These are phyloP conservation scores for Aspergillus aculeatinus DNA, from an alignment of 2,329 filamentous ascomycete genomes.

Conservation along the genomic window DNA sequence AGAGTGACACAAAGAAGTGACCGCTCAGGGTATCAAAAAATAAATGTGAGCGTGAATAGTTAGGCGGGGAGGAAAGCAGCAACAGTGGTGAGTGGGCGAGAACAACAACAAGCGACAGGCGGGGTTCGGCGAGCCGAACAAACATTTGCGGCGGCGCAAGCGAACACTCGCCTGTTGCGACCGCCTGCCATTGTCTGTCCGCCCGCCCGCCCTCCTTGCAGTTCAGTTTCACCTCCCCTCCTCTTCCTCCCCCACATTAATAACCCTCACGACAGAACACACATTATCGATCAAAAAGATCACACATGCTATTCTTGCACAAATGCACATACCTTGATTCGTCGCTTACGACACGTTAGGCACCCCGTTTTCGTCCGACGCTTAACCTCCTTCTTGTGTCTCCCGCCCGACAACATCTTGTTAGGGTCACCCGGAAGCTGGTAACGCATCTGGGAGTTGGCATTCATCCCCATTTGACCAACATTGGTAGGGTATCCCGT, in stretches of 20 bases:
- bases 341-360: constrained; percentile 62
- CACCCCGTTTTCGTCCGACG: constrained; percentile 73
- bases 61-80: constrained; percentile 6
- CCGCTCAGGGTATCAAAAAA: constrained; percentile 11
- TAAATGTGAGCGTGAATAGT: constrained; percentile 6
- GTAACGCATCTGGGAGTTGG: constrained; percentile 52
- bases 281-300: not conserved
- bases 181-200: not conserved
- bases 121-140: constrained; percentile 25
- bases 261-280: not conserved
- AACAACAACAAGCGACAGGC: constrained; percentile 13
- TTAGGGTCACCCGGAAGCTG: constrained; percentile 51
- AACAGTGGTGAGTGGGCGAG: constrained; percentile 11
- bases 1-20: constrained; percentile 17
- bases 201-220: constrained; percentile 4
- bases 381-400: constrained; percentile 72
- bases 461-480: constrained; percentile 37
- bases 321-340: constrained; percentile 69
- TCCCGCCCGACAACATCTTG: constrained; percentile 60
- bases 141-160: constrained; percentile 20
- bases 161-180: constrained; percentile 19
- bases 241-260: not conserved
- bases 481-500: constrained; percentile 40
- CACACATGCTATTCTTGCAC: constrained; percentile 23
- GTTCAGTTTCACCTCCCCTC: not conserved